Evolutionary conservation across 768 basidiomycete species (phyloP).

Genomic region (Serendipita sp.): DNA sequence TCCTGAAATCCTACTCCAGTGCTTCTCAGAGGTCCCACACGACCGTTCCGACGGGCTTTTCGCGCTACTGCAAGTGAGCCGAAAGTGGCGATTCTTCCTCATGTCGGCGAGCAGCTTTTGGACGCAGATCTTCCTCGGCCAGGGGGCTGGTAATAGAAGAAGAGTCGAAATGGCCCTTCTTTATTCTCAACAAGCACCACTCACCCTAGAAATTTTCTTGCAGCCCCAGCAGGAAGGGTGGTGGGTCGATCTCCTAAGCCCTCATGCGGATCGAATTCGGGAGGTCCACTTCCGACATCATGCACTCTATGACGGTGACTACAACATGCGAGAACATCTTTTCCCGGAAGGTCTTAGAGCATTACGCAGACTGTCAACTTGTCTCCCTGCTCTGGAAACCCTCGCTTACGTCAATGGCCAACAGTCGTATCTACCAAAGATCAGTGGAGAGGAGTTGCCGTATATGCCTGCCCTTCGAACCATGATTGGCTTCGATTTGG

Average conservation of each 20-base stretch:
- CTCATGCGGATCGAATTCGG: neutral
- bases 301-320: neutral
- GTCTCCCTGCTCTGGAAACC: neutral
- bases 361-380: neutral
- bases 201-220: neutral
- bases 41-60: neutral
- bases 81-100: neutral
- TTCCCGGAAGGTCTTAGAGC: neutral
- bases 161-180: neutral
- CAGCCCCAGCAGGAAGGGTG: neutral
- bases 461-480: neutral
- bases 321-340: neutral
- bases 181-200: neutral
- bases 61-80: neutral
- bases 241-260: neutral
- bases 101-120: neutral
- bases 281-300: neutral
- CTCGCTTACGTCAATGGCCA: neutral
- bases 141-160: neutral
- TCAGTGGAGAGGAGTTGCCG: neutral
- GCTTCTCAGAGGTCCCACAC: neutral
- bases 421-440: neutral
- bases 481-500: neutral
- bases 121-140: neutral
- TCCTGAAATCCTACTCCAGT: neutral